Conservation (phyloP, 2,329 filamentous ascomycete genomes). For the Stenocarpella maydis region DNA sequence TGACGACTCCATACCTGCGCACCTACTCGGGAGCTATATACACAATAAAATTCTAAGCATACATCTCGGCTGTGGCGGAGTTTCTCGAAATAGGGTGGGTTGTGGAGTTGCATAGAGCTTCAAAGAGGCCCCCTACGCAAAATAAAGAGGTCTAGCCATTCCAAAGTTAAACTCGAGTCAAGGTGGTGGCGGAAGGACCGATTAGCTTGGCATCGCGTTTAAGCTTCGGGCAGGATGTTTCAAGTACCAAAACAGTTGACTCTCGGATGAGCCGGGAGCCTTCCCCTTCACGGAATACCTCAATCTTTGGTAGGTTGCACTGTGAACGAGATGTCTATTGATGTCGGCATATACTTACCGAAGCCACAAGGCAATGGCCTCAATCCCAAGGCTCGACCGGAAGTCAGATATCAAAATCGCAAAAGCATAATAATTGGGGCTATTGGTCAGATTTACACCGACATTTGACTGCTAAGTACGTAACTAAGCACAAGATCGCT, state of each 20-base stretch:
- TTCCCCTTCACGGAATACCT: neutral
- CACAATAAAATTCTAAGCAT: neutral
- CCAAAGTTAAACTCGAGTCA: constrained; percentile 15
- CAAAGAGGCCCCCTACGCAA: constrained; percentile 8
- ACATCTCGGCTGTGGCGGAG: constrained; percentile 21
- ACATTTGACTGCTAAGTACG: no score
- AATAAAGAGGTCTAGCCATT: constrained; percentile 10
- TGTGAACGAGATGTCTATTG: neutral
- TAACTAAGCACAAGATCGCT: no score
- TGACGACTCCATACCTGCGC: neutral
- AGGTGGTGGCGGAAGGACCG: constrained; percentile 3
- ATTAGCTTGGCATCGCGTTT: constrained; percentile 19
- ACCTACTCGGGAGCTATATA: constrained; percentile 4
- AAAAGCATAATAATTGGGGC: neutral
- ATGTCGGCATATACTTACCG: neutral
- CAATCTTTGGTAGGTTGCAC: neutral
- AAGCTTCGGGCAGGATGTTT: constrained; percentile 7
- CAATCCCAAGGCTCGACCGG: neutral
- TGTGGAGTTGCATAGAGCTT: constrained; percentile 23
- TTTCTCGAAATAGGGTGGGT: constrained; percentile 10
- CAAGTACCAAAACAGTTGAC: neutral
- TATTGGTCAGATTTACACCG: neutral
- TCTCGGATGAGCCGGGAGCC: constrained; percentile 4
- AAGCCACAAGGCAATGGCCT: neutral
- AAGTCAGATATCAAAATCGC: neutral